Conservation (phyloP, 257 asterid species). For the Nicotiana knightiana region DNA sequence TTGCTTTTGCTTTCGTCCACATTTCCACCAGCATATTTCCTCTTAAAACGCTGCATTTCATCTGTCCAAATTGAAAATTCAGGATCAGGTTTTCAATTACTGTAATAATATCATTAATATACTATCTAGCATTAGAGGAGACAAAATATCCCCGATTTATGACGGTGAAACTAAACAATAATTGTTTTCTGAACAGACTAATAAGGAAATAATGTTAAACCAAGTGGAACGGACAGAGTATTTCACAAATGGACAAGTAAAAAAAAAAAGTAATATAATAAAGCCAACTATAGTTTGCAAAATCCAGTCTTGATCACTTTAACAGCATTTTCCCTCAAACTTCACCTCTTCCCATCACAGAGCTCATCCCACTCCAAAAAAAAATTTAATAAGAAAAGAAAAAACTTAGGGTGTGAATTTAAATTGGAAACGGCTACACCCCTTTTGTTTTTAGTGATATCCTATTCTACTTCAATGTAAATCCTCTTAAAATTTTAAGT, state of each 20-base stretch:
- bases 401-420: neutral
- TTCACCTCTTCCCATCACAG: neutral
- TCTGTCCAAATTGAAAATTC: constrained; percentile 24
- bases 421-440: neutral
- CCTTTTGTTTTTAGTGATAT: neutral
- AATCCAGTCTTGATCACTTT: neutral
- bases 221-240: too few species aligned
- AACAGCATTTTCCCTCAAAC: neutral
- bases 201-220: too few species aligned
- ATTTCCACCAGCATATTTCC: constrained; percentile 19
- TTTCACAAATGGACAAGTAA: neutral
- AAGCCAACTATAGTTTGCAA: neutral
- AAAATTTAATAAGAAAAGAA: too few species aligned
- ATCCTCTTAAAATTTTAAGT: neutral
- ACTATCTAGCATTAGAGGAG: neutral
- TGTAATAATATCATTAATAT: neutral
- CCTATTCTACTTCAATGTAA: neutral
- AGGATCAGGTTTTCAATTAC: neutral
- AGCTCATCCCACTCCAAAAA: neutral
- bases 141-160: too few species aligned
- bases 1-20: constrained; percentile 15
- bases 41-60: constrained; percentile 40
- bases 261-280: neutral
- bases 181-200: too few species aligned
- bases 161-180: neutral